Evolutionary conservation across 1,284 basidiomycete genomes (phyloP).

Genomic region (Ganoderma lingzhi): DNA sequence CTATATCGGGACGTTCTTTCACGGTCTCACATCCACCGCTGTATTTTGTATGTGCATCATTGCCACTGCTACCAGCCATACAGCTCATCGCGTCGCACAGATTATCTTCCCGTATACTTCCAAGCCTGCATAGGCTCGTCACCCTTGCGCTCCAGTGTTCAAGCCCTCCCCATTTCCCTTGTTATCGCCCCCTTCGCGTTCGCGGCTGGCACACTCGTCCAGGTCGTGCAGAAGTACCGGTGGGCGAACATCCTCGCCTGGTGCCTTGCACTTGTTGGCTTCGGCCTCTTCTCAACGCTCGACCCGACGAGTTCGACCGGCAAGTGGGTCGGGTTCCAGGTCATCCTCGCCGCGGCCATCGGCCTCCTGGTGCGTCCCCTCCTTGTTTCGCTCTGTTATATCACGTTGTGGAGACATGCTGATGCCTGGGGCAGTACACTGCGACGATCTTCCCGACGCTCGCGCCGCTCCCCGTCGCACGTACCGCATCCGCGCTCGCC

Average conservation of each 20-base stretch:
- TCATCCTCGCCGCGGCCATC: constrained; percentile 18
- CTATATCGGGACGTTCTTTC: constrained; percentile 36
- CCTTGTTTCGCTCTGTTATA: too few species aligned
- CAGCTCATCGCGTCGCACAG: constrained; percentile 33
- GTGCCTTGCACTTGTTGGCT: constrained; percentile 40
- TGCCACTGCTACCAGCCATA: constrained; percentile 29
- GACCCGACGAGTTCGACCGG: constrained; percentile 35
- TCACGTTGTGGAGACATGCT: not conserved
- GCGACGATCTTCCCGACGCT: constrained; percentile 41
- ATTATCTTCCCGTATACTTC: constrained; percentile 21
- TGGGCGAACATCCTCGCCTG: constrained; percentile 39
- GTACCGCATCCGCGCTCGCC: constrained; percentile 45
- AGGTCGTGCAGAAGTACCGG: constrained; percentile 38
- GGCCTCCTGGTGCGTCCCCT: constrained; percentile 16
- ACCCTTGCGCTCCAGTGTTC: constrained; percentile 13
- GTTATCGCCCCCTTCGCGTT: constrained; percentile 37
- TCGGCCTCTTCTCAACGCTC: constrained; percentile 39
- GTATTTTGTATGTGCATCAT: constrained; percentile 34
- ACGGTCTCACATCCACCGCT: constrained; percentile 21
- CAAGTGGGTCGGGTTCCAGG: constrained; percentile 42
- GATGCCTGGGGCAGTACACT: not conserved
- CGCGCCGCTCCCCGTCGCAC: constrained; percentile 44
- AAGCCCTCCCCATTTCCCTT: constrained; percentile 28
- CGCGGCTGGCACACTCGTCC: constrained; percentile 34
- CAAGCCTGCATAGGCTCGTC: constrained; percentile 19